phyloP scores from a whole-genome alignment of 2,329 filamentous ascomycete genomes.

The Colletotrichum gigasporum region DNA sequence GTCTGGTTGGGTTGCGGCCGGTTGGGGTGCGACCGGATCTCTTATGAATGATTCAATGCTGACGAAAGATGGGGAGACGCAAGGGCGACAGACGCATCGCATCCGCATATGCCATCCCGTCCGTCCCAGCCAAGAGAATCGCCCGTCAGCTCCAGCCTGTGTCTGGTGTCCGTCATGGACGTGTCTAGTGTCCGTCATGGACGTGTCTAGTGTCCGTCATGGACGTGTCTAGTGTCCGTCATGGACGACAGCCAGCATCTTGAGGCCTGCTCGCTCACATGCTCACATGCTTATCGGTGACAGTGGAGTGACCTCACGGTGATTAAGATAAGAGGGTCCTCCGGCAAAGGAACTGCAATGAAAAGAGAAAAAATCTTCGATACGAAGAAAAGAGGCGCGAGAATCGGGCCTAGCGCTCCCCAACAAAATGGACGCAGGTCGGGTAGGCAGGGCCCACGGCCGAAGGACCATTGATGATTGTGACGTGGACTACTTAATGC shows the following conservation, averaged over 20 bases:
- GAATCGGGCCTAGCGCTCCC: slow-evolving; percentile 26
- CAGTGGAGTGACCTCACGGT: background rate
- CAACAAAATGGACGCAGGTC: slow-evolving; percentile 29
- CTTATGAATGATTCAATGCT: background rate
- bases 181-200: background rate
- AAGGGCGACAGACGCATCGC: background rate
- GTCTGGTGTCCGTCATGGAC: background rate
- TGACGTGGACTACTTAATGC: slow-evolving; percentile 14
- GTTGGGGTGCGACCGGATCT: background rate
- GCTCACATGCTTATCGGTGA: slow-evolving; percentile 15
- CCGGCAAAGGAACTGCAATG: background rate
- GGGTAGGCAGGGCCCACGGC: slow-evolving; percentile 16
- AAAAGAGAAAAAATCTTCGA: slow-evolving; percentile 17
- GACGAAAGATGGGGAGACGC: background rate
- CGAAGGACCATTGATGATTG: slow-evolving; percentile 8
- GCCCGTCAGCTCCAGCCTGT: background rate
- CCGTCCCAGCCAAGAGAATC: slow-evolving; percentile 10
- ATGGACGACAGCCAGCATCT: too few species aligned
- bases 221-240: background rate
- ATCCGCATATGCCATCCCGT: slow-evolving; percentile 1
- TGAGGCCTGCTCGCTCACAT: background rate
- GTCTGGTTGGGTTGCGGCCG: slow-evolving; percentile 3
- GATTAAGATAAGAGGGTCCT: slow-evolving; percentile 20
- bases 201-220: background rate
- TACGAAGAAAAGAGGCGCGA: background rate